A percentile compares a stretch with the other conserved stretches of the same genome.
phyloP scores from a whole-genome alignment of 148 eudicot species.

The Amaranthus palmeri region DNA sequence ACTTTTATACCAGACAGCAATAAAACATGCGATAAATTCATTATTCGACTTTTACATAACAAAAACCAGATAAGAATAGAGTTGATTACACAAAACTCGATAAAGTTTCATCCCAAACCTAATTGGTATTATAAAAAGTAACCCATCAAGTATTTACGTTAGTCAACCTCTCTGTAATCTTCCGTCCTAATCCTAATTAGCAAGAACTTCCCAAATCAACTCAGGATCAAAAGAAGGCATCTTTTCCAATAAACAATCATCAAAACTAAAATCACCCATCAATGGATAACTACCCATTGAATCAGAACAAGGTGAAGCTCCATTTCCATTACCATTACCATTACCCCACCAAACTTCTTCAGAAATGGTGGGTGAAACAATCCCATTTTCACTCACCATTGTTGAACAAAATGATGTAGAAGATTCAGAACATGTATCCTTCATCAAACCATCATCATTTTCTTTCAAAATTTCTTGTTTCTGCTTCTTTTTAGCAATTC shows the following conservation, averaged over 20 bases:
- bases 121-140: too few relatives aligned
- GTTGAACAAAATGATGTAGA: conserved; percentile 33
- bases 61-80: too few relatives aligned
- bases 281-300: conserved; percentile 28
- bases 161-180: too few relatives aligned
- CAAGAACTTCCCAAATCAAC: conserved; percentile 86
- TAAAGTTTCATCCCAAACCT: too few relatives aligned
- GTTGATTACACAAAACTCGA: too few relatives aligned
- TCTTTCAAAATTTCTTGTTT: conserved; percentile 15
- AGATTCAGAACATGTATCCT: conserved; percentile 27
- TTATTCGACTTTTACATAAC: too few relatives aligned
- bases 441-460: conserved; percentile 21
- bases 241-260: conserved; percentile 53
- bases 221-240: conserved; percentile 88
- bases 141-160: too few relatives aligned
- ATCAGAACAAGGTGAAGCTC: conserved; percentile 37
- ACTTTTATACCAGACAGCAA: conserved; percentile 3
- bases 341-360: conserved; percentile 47
- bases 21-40: neutral
- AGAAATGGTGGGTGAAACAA: conserved; percentile 40
- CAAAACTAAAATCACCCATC: conserved; percentile 32
- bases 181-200: too few relatives aligned
- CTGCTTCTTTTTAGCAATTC: conserved; percentile 39
- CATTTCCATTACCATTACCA: conserved; percentile 29
- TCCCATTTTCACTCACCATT: conserved; percentile 28